A percentile compares a stretch with the other conserved stretches of the same genome.
Evolutionary conservation across 306 rosid genomes (phyloP).

Genomic region (Quercus mongolica): DNA sequence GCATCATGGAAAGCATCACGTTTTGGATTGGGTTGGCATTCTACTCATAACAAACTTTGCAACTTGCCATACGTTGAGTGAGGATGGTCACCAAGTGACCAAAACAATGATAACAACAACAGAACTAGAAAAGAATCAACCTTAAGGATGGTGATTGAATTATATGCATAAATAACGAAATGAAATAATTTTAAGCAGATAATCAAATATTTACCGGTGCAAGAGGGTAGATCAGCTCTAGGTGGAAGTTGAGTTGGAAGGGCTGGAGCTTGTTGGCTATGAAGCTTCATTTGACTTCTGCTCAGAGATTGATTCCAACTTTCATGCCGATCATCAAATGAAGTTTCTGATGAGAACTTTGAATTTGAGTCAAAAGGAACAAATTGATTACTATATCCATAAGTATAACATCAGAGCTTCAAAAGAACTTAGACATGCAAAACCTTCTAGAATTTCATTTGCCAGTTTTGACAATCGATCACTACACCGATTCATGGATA

Average conservation of each 20-base stretch:
- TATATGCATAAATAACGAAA: neutral
- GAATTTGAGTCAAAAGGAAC: neutral
- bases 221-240: conserved; percentile 85
- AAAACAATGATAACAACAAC: neutral
- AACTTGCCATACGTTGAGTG: too few species aligned
- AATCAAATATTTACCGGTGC: conserved; percentile 53
- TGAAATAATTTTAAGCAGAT: neutral
- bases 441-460: conserved; percentile 78
- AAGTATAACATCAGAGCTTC: conserved; percentile 8
- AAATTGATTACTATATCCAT: conserved; percentile 16
- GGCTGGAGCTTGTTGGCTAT: conserved; percentile 42
- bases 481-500: conserved; percentile 86
- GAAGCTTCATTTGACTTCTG: conserved; percentile 48
- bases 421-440: conserved; percentile 17
- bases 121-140: neutral
- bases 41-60: neutral
- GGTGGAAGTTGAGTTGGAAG: conserved; percentile 91
- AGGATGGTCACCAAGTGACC: neutral
- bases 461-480: conserved; percentile 60
- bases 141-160: neutral
- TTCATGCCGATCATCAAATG: conserved; percentile 48
- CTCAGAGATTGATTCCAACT: conserved; percentile 54
- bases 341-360: conserved; percentile 46
- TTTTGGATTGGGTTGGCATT: neutral
- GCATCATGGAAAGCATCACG: neutral